Base-by-base conservation (phyloP, 2,329 filamentous ascomycete species). In the Aspergillus intermedius region DNA sequence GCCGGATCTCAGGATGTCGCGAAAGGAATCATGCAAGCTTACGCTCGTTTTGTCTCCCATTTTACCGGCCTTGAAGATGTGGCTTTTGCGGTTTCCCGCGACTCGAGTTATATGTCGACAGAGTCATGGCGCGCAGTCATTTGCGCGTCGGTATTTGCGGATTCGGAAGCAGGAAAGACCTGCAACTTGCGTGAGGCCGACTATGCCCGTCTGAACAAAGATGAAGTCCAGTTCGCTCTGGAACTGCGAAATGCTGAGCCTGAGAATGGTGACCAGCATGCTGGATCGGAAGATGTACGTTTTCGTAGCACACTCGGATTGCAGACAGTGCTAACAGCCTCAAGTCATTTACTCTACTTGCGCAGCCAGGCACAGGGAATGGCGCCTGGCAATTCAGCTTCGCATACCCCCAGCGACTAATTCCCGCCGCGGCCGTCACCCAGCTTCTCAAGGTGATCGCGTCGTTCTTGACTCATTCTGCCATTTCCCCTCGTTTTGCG, bases 61-160 rank as follows among this genome's bases (percentile, higher is more conserved):
- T 56, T 63, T 22, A 62, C 56, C n/a, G 60, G 59, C 1, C 49
- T 57, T 4, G 59, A 63, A 2, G 60, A 63, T 42, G 32, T 61
- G 32, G 57, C 60, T 9, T 63, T 62, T 47, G 49, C 50, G 15
- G 30, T 59, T 9, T 49, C 46, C 15, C 49, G 53, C 28, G 42
- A 46, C 12, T 21, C 41, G 3, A 43, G 40, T 23, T 54, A 51
- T 28, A 44, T 39, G 32, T 10, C 45, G 10, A 50, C 48, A 7
- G 34, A 46, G 21, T 40, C 32, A 3, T n/a, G 43, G 21, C 48
- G 35, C n/a, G 44, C 42, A 2, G 25, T 59, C 8, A 41, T 57
- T 19, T 46, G 47, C 9, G 59, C 59, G 13, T 55, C 51, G 17
- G 43, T 52, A 4, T 21, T 48, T 25, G 42, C 12, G 34, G 44